Evolutionary conservation across 176 grass and related monocot genomes (phyloP), one percentile per base, ranked within the genome.

Genomic region (Secale cereale): DNA sequence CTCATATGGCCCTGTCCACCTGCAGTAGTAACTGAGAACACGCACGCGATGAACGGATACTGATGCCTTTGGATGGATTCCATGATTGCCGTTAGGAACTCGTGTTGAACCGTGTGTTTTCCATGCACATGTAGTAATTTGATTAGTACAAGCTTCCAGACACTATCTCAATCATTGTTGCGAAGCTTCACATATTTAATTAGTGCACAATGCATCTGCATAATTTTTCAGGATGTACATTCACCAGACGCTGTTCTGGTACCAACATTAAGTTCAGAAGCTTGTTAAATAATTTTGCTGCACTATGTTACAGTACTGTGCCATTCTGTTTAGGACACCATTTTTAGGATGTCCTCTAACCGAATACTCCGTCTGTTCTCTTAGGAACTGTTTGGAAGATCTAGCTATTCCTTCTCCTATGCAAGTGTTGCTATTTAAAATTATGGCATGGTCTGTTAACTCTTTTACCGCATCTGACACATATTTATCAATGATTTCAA

Each of bases 401-500:
- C 30, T 23, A 40, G 11, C 10, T 33, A 2, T 26, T 59, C 14
- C 5, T 31, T 67, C 59, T 43, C 65, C 29, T 77, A n/a, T 23
- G 13, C 20, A 25, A 32, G 28, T 85, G 20, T 13, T 63, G 16
- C 26, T 89, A 2, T 72, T 56, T 41, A 8, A 39, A 74, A 48
- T 2, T 76, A 30, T 82, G 36, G 31, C 6, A 9, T 19, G 6
- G 27, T 59, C 27, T 69, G n/a, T 77, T 50, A 29, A 62, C 26
- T 28, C 32, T 5, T 3, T 46, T 77, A 7, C 8, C 3, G 25
- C 65, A 50, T 32, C 62, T 88, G n/a, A 79, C 72, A 11, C 7
- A 23, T 73, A 62, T 64, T 65, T 14, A 22, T 25, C 63, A 28
- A 65, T 89, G 27, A n/a, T 82, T 86, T 81, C 22, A 76, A 98